These are phyloP conservation scores for Barnettozyma pratensis DNA, from an alignment of 805 yeast genomes.

Conservation along the genomic window DNA sequence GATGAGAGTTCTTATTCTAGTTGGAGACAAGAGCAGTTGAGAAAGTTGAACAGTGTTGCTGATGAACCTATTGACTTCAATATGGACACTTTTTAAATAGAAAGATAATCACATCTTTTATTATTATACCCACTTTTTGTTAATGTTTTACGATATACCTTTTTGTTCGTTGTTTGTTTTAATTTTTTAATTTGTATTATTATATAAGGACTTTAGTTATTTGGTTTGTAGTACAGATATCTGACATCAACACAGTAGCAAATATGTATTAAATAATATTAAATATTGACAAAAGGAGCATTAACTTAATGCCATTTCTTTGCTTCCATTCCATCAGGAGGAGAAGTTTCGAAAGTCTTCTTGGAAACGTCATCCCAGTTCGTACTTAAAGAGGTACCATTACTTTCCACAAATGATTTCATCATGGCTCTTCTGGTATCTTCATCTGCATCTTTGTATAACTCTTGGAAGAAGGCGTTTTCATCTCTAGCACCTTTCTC, in stretches of 20 bases:
- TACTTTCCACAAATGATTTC: constrained; percentile 91
- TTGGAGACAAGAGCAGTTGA: constrained; percentile 26
- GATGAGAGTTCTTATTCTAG: constrained; percentile 17
- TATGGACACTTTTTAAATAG: constrained; percentile 16
- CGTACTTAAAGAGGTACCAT: constrained; percentile 90
- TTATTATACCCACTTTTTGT: neutral
- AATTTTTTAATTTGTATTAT: neutral
- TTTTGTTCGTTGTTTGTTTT: neutral
- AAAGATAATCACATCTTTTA: neutral
- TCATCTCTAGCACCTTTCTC: constrained; percentile 38
- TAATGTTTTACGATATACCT: neutral
- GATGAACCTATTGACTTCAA: constrained; percentile 8
- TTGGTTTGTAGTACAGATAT: no score
- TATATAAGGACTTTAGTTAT: no score
- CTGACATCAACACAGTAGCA: neutral
- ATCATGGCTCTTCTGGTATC: constrained; percentile 92
- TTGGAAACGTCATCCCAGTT: constrained; percentile 85
- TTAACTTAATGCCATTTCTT: constrained; percentile 12
- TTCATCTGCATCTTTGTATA: constrained; percentile 78
- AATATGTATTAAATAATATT: neutral
- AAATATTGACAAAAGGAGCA: neutral
- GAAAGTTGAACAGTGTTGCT: constrained; percentile 18
- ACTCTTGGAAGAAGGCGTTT: constrained; percentile 65
- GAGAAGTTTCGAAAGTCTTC: constrained; percentile 38
- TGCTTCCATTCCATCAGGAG: constrained; percentile 24